These are phyloP conservation scores for Epichloe festucae DNA, from an alignment of 2,329 filamentous ascomycete genomes.

Conservation along the genomic window DNA sequence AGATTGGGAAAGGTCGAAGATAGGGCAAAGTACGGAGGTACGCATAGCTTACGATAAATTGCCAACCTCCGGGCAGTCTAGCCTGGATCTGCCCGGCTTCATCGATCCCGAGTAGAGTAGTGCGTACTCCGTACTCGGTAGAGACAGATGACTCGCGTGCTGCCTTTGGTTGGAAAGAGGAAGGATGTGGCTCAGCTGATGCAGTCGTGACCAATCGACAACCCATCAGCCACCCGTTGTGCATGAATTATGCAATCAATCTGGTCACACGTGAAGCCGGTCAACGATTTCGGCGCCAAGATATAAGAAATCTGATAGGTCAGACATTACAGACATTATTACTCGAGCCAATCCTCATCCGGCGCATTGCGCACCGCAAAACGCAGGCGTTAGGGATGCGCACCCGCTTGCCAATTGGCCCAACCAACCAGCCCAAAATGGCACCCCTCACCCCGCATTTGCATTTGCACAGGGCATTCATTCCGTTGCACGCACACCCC, in stretches of 20 bases:
- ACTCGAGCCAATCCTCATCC: not conserved
- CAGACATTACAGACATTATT: no score
- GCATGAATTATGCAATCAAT: not conserved
- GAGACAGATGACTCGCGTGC: not conserved
- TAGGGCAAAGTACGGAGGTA: not conserved
- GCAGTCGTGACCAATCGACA: not conserved
- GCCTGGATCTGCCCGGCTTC: not conserved
- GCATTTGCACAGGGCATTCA: slow-evolving; percentile 13
- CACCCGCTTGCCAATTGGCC: not conserved
- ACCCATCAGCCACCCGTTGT: not conserved
- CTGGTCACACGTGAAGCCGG: no score
- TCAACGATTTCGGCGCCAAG: no score
- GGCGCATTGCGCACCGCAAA: not conserved
- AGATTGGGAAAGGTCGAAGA: not conserved
- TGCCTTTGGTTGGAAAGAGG: not conserved
- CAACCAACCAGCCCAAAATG: no score
- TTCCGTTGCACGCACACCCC: not conserved
- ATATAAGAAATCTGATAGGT: no score
- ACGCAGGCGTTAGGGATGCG: no score
- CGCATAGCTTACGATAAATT: not conserved
- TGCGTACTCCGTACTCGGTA: no score
- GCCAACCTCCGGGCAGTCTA: not conserved
- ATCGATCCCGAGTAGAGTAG: not conserved
- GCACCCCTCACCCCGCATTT: slow-evolving; percentile 15
- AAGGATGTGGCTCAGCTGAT: not conserved